Evolutionary conservation across 2,329 filamentous ascomycete genomes (phyloP), one percentile per base, ranked within the genome.

Genomic region (Epicoccum nigrum): DNA sequence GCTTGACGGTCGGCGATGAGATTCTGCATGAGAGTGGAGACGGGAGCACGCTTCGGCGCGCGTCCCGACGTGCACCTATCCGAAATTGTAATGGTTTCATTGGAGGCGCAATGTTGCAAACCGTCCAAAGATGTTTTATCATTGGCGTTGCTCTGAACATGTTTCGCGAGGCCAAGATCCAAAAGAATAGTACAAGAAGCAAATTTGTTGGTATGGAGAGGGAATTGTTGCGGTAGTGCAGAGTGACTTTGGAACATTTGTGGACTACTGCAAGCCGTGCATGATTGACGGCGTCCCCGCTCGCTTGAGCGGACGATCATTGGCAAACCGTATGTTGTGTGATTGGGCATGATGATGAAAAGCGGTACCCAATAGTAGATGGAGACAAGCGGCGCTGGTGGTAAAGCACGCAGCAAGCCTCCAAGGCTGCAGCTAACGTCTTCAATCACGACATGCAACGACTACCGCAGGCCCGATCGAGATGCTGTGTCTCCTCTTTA

Each of bases 21-120:
- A 49, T 49, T 23, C 51, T 54, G 51, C 45, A 33, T 17, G 40
- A 4, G 35, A 41, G 51, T 49, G 51, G 51, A 42, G 51, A 49
- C 38, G 13, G 40, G n/a, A n/a, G 41, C 41, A 11, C 27, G 17
- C 40, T 19, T 32, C 45, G 34, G 45, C 33, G 19, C n/a, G n/a
- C n/a, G n/a, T n/a, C n/a, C n/a, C n/a, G n/a, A n/a, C n/a, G n/a
- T n/a, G n/a, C n/a, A n/a, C n/a, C n/a, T n/a, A n/a, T n/a, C n/a
- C n/a, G n/a, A n/a, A n/a, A n/a, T n/a, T n/a, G n/a, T n/a, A n/a
- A n/a, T n/a, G n/a, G n/a, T n/a, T n/a, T n/a, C n/a, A n/a, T n/a
- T n/a, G n/a, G n/a, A n/a, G n/a, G n/a, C n/a, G n/a, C n/a, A n/a
- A n/a, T n/a, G n/a, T n/a, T n/a, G n/a, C n/a, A n/a, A n/a, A n/a